Evolutionary conservation across 164 flowering plant genomes (phyloP).

Genomic region (grape (Vitis vinifera)): DNA sequence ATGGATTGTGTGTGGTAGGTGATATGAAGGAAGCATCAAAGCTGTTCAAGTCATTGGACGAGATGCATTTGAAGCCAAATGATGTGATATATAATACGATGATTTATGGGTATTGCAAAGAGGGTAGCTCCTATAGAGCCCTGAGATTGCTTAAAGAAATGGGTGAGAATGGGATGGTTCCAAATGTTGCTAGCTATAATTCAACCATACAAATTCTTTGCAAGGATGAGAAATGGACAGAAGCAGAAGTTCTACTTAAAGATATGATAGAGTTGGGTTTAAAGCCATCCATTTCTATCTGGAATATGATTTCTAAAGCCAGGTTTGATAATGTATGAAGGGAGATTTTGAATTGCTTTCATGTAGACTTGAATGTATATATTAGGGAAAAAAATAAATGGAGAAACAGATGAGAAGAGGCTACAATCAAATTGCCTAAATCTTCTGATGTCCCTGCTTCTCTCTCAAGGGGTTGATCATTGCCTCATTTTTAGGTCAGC

Average conservation of each 20-base stretch:
- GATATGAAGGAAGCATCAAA: conserved; percentile 74
- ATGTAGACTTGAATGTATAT: too few relatives aligned
- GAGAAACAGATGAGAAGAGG: too few relatives aligned
- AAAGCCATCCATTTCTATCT: conserved; percentile 40
- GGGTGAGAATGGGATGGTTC: conserved; percentile 54
- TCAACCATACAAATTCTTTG: conserved; percentile 57
- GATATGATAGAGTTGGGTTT: conserved; percentile 51
- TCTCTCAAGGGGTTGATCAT: too few relatives aligned
- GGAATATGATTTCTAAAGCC: conserved; percentile 38
- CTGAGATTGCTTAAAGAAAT: conserved; percentile 58
- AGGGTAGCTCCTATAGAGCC: conserved; percentile 70
- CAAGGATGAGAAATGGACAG: conserved; percentile 59
- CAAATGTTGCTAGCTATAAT: conserved; percentile 60
- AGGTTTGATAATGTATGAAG: conserved; percentile 10
- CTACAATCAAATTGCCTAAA: too few relatives aligned
- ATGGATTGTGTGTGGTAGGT: conserved; percentile 63
- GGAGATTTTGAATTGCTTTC: too few relatives aligned
- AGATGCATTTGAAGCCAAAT: conserved; percentile 48
- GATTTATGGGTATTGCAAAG: conserved; percentile 67
- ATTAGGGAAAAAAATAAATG: too few relatives aligned
- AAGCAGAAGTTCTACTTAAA: conserved; percentile 49
- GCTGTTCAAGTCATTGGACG: conserved; percentile 47
- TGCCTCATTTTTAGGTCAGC: too few relatives aligned
- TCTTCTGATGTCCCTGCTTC: too few relatives aligned
- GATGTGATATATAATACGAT: conserved; percentile 68